phyloP scores from a whole-genome alignment of 1,139 yeast species.

The Debaryomyces sp. region DNA sequence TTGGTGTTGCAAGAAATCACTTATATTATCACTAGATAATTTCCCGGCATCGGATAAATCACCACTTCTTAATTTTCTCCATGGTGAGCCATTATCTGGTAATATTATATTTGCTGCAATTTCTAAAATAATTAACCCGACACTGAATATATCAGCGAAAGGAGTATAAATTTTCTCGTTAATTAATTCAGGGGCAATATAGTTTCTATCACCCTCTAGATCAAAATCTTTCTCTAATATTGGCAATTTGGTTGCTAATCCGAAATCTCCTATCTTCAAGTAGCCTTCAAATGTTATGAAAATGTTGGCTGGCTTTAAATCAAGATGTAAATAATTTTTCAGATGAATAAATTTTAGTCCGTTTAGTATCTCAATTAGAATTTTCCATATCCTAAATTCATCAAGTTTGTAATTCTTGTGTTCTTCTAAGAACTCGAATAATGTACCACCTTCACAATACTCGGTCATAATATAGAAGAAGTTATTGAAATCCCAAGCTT shows the following conservation, averaged over 20 bases:
- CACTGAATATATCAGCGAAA: slow-evolving; percentile 91
- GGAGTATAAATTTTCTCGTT: slow-evolving; percentile 82
- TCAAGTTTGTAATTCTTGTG: slow-evolving; percentile 77
- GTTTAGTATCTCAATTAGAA: slow-evolving; percentile 73
- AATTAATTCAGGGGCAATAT: slow-evolving; percentile 95
- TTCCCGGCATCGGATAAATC: slow-evolving; percentile 95
- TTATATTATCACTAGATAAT: slow-evolving; percentile 59
- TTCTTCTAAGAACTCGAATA: slow-evolving; percentile 78
- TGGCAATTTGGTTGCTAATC: slow-evolving; percentile 58
- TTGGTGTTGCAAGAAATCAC: slow-evolving; percentile 47
- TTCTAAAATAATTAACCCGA: slow-evolving; percentile 90
- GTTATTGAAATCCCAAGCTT: slow-evolving; percentile 81
- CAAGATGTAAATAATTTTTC: slow-evolving; percentile 77
- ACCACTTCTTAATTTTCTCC: slow-evolving; percentile 96
- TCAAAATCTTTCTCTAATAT: slow-evolving; percentile 65
- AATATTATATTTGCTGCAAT: slow-evolving; percentile 93
- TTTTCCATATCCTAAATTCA: slow-evolving; percentile 98
- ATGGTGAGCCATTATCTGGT: slow-evolving; percentile 95
- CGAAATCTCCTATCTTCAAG: slow-evolving; percentile 83
- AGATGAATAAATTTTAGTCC: slow-evolving; percentile 85
- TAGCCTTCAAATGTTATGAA: slow-evolving; percentile 94
- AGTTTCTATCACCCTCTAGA: slow-evolving; percentile 95
- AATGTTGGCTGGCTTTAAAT: slow-evolving; percentile 92
- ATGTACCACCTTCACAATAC: slow-evolving; percentile 91
- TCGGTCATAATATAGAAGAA: slow-evolving; percentile 92